A percentile compares a stretch with the other conserved stretches of the same genome.
phyloP scores from a whole-genome alignment of 495 filamentous ascomycete species.

The Aspergillus olivimuriae region DNA sequence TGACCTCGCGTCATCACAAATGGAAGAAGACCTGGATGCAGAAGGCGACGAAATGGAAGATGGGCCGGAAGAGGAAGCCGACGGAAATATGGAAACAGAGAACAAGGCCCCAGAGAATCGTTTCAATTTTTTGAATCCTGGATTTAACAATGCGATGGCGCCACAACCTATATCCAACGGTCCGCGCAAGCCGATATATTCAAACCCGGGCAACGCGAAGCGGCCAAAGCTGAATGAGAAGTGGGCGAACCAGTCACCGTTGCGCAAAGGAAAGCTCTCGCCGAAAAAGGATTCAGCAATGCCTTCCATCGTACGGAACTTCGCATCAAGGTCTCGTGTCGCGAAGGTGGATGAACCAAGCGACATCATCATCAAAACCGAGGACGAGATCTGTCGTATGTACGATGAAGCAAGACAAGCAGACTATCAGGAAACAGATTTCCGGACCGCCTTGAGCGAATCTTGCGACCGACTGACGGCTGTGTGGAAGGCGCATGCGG shows the following conservation, averaged over 20 bases:
- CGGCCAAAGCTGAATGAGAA: conserved; percentile 39
- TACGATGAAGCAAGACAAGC: conserved; percentile 52
- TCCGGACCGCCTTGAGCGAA: conserved; percentile 49
- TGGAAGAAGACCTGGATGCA: conserved; percentile 32
- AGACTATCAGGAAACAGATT: conserved; percentile 45
- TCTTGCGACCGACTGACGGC: conserved; percentile 47
- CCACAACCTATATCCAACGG: conserved; percentile 11
- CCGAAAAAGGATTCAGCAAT: conserved; percentile 47
- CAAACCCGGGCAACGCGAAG: conserved; percentile 37
- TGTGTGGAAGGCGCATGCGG: conserved; percentile 52
- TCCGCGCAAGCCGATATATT: conserved; percentile 35
- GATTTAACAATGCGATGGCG: conserved; percentile 21
- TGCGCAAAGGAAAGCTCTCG: conserved; percentile 31
- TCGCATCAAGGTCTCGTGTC: conserved; percentile 28
- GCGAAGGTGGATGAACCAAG: conserved; percentile 36
- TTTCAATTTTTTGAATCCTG: conserved; percentile 31
- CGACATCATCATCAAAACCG: conserved; percentile 40
- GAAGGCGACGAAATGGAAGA: conserved; percentile 36
- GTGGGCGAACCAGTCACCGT: conserved; percentile 33
- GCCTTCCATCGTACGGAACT: conserved; percentile 38
- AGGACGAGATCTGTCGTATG: conserved; percentile 36
- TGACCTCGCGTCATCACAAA: conserved; percentile 24
- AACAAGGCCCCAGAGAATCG: conserved; percentile 12
- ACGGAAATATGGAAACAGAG: conserved; percentile 22
- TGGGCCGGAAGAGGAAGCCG: conserved; percentile 23